Conservation (phyloP, 805 yeast species). For the Nakazawaea laoshanensis region DNA sequence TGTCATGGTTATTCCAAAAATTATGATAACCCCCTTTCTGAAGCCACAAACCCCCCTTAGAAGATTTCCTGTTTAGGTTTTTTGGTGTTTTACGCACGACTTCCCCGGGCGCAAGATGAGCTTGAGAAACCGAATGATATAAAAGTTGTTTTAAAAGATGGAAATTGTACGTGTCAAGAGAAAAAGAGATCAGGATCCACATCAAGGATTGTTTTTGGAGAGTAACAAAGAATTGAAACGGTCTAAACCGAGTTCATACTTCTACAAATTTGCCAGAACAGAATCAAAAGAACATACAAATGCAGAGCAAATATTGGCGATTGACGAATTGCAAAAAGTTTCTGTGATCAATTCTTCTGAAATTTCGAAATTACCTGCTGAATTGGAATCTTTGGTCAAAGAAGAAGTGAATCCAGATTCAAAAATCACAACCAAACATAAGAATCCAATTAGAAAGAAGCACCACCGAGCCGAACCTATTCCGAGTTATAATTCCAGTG, state of each 20-base stretch:
- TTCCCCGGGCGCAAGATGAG: too few relatives aligned
- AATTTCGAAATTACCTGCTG: too few relatives aligned
- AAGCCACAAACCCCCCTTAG: not conserved
- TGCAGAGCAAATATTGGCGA: conserved; percentile 2
- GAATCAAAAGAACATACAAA: conserved; percentile 21
- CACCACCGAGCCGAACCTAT: conserved; percentile 8
- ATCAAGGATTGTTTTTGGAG: conserved; percentile 63
- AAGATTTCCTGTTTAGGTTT: not conserved
- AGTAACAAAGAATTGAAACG: conserved; percentile 27
- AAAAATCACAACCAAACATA: too few relatives aligned
- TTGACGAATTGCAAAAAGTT: conserved; percentile 6
- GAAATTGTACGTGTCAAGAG: conserved; percentile 77
- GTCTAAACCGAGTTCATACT: conserved; percentile 25
- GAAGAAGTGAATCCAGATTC: not conserved
- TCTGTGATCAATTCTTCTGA: not conserved
- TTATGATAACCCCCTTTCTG: not conserved
- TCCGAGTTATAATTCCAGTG: conserved; percentile 1
- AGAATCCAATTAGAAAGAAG: conserved; percentile 8
- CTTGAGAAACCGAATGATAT: too few relatives aligned
- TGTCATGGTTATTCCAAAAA: conserved; percentile 5
- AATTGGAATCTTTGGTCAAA: too few relatives aligned
- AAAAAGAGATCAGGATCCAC: conserved; percentile 79
- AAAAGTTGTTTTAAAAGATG: conserved; percentile 30
- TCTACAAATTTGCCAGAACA: conserved; percentile 42
- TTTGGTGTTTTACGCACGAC: too few relatives aligned